Conservation (phyloP, 768 basidiomycete genomes). For the Pulveroboletus sp. region DNA sequence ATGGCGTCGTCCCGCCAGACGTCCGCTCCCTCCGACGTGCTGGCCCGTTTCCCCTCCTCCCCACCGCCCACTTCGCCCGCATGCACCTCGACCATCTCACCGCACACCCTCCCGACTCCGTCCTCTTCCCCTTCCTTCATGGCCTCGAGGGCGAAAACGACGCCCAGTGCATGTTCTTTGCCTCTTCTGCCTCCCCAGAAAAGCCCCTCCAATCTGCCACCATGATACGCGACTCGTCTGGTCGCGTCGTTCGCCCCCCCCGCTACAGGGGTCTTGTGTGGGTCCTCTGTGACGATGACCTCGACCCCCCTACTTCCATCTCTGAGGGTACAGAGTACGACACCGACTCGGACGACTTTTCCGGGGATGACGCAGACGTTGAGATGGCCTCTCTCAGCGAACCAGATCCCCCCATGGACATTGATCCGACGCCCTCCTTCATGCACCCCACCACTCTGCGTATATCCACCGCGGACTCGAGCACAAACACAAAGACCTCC, state of each 20-base stretch:
- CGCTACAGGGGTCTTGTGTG: conserved; percentile 73
- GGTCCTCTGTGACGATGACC: conserved; percentile 75
- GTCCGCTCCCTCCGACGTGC: neutral
- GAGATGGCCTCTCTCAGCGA: conserved; percentile 27
- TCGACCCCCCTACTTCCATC: conserved; percentile 24
- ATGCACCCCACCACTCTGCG: conserved; percentile 39
- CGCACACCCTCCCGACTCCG: conserved; percentile 70
- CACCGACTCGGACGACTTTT: conserved; percentile 27
- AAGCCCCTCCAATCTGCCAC: conserved; percentile 13
- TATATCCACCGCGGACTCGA: conserved; percentile 22
- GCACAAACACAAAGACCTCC: conserved; percentile 6
- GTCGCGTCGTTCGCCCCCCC: conserved; percentile 34
- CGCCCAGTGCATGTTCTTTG: conserved; percentile 80
- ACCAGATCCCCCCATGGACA: conserved; percentile 25
- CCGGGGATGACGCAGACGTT: conserved; percentile 23
- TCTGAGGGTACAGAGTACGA: conserved; percentile 29
- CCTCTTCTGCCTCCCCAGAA: conserved; percentile 26
- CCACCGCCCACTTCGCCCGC: conserved; percentile 47
- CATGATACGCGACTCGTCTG: conserved; percentile 23
- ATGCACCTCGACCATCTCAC: conserved; percentile 61
- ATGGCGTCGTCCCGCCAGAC: conserved; percentile 22
- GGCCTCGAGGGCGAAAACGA: conserved; percentile 78
- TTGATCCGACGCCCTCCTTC: conserved; percentile 25
- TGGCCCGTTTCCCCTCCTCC: conserved; percentile 30
- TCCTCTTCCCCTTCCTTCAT: conserved; percentile 87